Evolutionary conservation across 208 protist genomes (phyloP), one percentile per base, ranked within the genome.

Genomic region (Naegleria fowleri): DNA sequence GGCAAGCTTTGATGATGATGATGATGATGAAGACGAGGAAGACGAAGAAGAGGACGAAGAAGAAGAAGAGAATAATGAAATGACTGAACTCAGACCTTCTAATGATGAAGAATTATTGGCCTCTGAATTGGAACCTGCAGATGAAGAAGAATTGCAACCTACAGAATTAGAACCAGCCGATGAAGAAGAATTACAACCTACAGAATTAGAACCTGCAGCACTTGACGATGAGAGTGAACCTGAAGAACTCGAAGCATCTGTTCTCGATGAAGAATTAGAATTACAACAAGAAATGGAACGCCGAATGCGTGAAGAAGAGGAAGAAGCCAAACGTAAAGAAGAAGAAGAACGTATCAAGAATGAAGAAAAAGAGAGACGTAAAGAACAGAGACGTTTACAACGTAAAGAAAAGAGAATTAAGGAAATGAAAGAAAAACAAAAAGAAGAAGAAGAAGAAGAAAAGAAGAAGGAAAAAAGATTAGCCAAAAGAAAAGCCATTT

Each of bases 181-280:
- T 33, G 83, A 87, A 3, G 36, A 52, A 33, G 43, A 48, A 48
- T 16, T 52, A 2, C 16, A 41, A 33, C 41, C 83, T 11, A 1
- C 40, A 29, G 83, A 87, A 25, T 87, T 87, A 16, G 83, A 87
- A 87, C 83, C 76, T 22, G 76, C 16, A 39, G 39, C 13, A 39
- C 22, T 38, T 16, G 9, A 16, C 16, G 33, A 83, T 39, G 33
- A 83, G 0, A 48, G 43, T 48, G 43, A 48, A 48, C 43, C 43
- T 48, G 43, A 48, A 48, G 76, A 33, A 40, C 29, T 40, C 16
- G 25, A 84, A 84, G 38, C 29, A 9, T 41, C 38, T 16, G 38
- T 84, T 84, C 38, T 84, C 33, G 38, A 22, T 40, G 83, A 87
- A 51, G 83, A 87, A 52, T 25, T 41, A 19, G 41, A 87, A 87